Evolutionary conservation across 176 grass and related monocot species (phyloP).

Genomic region (Neostapfia colusana): DNA sequence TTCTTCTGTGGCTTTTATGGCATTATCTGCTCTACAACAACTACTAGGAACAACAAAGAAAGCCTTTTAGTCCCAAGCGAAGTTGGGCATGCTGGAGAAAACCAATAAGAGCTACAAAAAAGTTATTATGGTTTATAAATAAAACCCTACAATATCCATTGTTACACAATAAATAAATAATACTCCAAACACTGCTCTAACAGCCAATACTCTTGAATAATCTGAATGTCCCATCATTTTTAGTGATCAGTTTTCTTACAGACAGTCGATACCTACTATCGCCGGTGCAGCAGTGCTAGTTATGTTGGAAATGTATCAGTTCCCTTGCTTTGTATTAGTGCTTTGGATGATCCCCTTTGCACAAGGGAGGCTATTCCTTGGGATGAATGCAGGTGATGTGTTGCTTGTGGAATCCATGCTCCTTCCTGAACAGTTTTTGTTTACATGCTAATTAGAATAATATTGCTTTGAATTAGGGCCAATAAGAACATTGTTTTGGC

Average conservation of each 20-base stretch:
- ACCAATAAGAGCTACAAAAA: background rate
- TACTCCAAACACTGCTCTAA: constrained; percentile 12
- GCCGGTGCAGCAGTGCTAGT: constrained; percentile 79
- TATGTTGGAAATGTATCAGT: constrained; percentile 74
- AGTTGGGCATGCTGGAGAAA: background rate
- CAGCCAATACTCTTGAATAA: constrained; percentile 20
- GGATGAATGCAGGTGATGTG: constrained; percentile 89
- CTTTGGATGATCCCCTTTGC: constrained; percentile 96
- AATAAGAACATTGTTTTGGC: constrained; percentile 97
- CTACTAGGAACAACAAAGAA: background rate
- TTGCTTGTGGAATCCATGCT: constrained; percentile 24
- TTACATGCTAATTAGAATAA: constrained; percentile 18
- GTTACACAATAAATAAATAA: constrained; percentile 1
- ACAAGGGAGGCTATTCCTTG: constrained; percentile 95
- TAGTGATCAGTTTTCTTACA: constrained; percentile 40
- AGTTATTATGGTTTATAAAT: background rate
- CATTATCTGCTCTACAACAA: background rate
- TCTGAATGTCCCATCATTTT: constrained; percentile 14
- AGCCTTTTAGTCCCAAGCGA: background rate
- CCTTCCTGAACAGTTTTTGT: constrained; percentile 3
- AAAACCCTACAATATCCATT: background rate
- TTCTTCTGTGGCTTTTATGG: constrained; percentile 4
- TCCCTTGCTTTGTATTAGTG: constrained; percentile 85
- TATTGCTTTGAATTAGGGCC: constrained; percentile 58
- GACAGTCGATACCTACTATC: constrained; percentile 99